These are phyloP conservation scores for Ogataea ramenticola DNA, from an alignment of 805 yeast genomes.

Conservation along the genomic window DNA sequence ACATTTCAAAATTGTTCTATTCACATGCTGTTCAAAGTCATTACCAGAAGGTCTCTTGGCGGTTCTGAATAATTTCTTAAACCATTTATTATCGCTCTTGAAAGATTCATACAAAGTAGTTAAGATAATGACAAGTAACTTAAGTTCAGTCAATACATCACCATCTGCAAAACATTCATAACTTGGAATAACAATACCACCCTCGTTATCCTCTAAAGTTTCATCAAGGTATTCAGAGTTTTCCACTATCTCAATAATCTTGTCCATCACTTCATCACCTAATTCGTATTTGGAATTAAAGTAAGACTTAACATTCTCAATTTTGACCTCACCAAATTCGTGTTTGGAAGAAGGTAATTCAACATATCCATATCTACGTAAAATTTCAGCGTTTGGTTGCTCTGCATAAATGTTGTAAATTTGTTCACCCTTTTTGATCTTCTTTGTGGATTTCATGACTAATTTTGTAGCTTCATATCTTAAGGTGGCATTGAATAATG, in stretches of 20 bases:
- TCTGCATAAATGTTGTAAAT: conserved; percentile 86
- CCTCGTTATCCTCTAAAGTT: conserved; percentile 22
- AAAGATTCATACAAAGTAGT: conserved; percentile 28
- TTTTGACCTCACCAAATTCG: conserved; percentile 75
- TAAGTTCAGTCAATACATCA: conserved; percentile 53
- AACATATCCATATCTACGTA: conserved; percentile 88
- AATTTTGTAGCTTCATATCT: conserved; percentile 41
- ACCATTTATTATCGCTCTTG: conserved; percentile 25
- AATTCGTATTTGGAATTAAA: conserved; percentile 22
- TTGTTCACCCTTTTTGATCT: conserved; percentile 62
- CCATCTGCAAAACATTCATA: conserved; percentile 57
- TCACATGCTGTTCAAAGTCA: conserved; percentile 29
- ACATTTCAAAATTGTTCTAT: conserved; percentile 51
- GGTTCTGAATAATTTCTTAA: conserved; percentile 19
- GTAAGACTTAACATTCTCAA: conserved; percentile 32
- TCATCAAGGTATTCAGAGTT: conserved; percentile 27
- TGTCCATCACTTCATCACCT: conserved; percentile 25
- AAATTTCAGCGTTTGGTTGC: conserved; percentile 82
- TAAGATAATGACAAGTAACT: conserved; percentile 45
- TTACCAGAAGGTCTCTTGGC: conserved; percentile 9
- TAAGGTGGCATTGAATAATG: conserved; percentile 66
- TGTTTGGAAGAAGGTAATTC: conserved; percentile 61
- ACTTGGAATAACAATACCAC: conserved; percentile 40
- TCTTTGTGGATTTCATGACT: conserved; percentile 64
- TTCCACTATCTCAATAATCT: conserved; percentile 30